Conservation (phyloP, 441 rosid species). For the Euphorbia schlechtendalii region DNA sequence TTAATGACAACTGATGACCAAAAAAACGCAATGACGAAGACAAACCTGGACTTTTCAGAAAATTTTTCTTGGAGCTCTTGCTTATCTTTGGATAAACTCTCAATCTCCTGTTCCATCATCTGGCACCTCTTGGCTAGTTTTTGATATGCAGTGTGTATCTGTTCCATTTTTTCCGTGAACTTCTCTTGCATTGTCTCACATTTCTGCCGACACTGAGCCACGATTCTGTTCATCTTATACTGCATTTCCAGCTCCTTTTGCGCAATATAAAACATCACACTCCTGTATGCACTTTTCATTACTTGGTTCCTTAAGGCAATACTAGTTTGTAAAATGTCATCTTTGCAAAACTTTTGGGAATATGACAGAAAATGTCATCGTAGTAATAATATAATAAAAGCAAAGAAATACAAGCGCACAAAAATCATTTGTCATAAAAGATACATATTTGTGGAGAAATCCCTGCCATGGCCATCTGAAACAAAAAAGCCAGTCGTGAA, state of each 20-base stretch:
- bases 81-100: conserved; percentile 77
- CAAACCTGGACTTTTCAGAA: conserved; percentile 85
- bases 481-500: conserved; percentile 15
- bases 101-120: conserved; percentile 86
- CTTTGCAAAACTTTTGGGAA: conserved; percentile 6
- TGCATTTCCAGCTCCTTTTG: conserved; percentile 97
- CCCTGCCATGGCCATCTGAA: conserved; percentile 93
- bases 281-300: conserved; percentile 91
- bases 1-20: not conserved
- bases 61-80: conserved; percentile 92
- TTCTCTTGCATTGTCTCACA: conserved; percentile 86
- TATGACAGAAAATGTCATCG: not conserved
- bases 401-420: not conserved
- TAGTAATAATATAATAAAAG: not conserved
- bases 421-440: conserved; percentile 25
- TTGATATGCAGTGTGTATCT: conserved; percentile 80
- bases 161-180: conserved; percentile 84
- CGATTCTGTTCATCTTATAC: conserved; percentile 75
- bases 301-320: conserved; percentile 51
- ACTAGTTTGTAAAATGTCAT: conserved; percentile 6
- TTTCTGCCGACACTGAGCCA: conserved; percentile 79
- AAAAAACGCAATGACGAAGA: conserved; percentile 4
- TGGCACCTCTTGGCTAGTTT: conserved; percentile 80
- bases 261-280: conserved; percentile 79
- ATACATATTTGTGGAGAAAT: conserved; percentile 86